phyloP scores from a whole-genome alignment of 108 stramenopile species.

The Pseudonitzschia delicatissima region DNA sequence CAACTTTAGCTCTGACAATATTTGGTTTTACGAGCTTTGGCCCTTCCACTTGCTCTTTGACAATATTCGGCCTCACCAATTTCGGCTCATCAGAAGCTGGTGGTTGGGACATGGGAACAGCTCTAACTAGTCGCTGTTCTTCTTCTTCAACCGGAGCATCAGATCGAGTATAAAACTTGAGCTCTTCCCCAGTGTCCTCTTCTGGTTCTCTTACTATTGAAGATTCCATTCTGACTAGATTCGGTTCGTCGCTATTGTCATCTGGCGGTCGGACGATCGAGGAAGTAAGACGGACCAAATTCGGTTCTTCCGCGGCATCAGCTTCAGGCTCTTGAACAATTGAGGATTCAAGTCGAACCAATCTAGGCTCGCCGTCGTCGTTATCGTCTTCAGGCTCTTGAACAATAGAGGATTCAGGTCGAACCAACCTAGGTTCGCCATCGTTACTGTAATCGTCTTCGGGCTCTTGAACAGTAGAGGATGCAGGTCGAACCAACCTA shows the following conservation, averaged over 20 bases:
- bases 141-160: neutral
- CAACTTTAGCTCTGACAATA: neutral
- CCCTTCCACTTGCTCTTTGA: neutral
- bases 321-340: neutral
- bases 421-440: neutral
- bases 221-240: neutral
- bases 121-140: slow-evolving; percentile 6
- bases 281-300: neutral
- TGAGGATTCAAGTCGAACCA: neutral
- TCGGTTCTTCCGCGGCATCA: slow-evolving; percentile 2
- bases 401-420: neutral
- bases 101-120: neutral
- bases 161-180: neutral
- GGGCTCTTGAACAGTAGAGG: neutral
- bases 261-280: neutral
- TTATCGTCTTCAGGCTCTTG: neutral
- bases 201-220: neutral
- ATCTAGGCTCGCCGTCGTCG: neutral
- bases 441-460: neutral
- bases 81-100: neutral
- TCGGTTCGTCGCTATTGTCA: neutral
- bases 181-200: neutral
- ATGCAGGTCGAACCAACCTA: neutral
- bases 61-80: slow-evolving; percentile 2
- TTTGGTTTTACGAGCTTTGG: slow-evolving; percentile 1